Percentiles rank a stretch among this genome's conserved stretches.
phyloP scores from a whole-genome alignment of 1,284 basidiomycete species.

The Cystobasidium slooffiae region DNA sequence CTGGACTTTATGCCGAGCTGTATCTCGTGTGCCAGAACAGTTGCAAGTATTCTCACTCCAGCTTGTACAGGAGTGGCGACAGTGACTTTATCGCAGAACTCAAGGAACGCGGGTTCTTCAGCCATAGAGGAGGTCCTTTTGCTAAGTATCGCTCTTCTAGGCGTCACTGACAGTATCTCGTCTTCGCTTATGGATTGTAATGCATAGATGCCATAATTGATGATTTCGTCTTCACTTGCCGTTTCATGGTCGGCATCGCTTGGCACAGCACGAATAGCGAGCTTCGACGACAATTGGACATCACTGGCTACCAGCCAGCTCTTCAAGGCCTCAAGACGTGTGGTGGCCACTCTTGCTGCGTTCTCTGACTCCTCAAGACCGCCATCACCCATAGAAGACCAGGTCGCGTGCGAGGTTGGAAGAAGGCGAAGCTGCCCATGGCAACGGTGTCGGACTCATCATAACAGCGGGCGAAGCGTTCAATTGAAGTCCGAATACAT shows the following conservation, averaged over 20 bases:
- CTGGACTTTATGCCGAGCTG: slow-evolving; percentile 53
- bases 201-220: slow-evolving; percentile 29
- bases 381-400: slow-evolving; percentile 14
- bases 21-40: slow-evolving; percentile 58
- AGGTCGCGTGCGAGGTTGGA: neutral
- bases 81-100: slow-evolving; percentile 3
- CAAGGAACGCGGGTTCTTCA: neutral
- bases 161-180: slow-evolving; percentile 31
- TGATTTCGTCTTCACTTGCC: neutral
- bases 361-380: neutral
- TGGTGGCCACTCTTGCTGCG: neutral
- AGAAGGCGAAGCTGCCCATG: slow-evolving; percentile 4
- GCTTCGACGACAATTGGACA: slow-evolving; percentile 13
- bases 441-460: neutral
- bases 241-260: neutral
- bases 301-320: slow-evolving; percentile 22
- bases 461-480: slow-evolving; percentile 3
- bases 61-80: slow-evolving; percentile 8
- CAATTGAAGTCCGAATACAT: neutral
- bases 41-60: slow-evolving; percentile 51
- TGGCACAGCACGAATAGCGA: slow-evolving; percentile 22
- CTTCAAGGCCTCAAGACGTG: slow-evolving; percentile 9
- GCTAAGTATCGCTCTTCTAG: slow-evolving; percentile 31
- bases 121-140: slow-evolving; percentile 13
- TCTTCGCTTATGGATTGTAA: neutral